Evolutionary conservation across 2,329 filamentous ascomycete species (phyloP).

Genomic region (Hypoxylon sp.): DNA sequence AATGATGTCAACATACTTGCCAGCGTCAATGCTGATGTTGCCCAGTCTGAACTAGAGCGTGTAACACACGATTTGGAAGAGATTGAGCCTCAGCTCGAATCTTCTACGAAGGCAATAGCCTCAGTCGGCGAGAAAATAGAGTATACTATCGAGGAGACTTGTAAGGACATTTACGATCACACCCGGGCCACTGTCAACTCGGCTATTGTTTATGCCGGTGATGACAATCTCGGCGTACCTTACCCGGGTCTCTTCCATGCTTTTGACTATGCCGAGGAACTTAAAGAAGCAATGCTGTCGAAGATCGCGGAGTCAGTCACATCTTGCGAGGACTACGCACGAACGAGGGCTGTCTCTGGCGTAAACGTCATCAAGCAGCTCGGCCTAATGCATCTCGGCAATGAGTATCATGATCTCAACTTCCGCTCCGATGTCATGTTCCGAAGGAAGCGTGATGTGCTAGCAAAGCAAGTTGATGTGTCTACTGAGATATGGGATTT

Average conservation of each 20-base stretch:
- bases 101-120: conserved; percentile 82
- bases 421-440: conserved; percentile 98
- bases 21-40: conserved; percentile 88
- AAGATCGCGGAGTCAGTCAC: conserved; percentile 85
- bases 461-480: conserved; percentile 88
- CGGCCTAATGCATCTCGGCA: conserved; percentile 88
- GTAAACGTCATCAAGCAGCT: conserved; percentile 91
- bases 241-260: conserved; percentile 89
- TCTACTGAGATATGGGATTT: conserved; percentile 94
- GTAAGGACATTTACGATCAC: conserved; percentile 86
- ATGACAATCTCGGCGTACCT: conserved; percentile 82
- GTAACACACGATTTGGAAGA: conserved; percentile 85
- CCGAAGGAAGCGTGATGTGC: conserved; percentile 81
- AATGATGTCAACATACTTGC: conserved; percentile 89
- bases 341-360: conserved; percentile 80
- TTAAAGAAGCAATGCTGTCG: conserved; percentile 92
- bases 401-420: conserved; percentile 86
- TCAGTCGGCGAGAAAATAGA: conserved; percentile 88
- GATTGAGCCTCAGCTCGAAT: conserved; percentile 87
- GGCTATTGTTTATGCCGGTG: conserved; percentile 84
- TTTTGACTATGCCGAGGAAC: conserved; percentile 93
- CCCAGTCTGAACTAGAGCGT: conserved; percentile 85
- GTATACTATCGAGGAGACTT: conserved; percentile 85
- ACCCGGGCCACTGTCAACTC: conserved; percentile 81
- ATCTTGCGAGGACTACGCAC: conserved; percentile 88